Evolutionary conservation across 1,139 yeast genomes (phyloP).

Genomic region (Debaryomyces singareniensis): DNA sequence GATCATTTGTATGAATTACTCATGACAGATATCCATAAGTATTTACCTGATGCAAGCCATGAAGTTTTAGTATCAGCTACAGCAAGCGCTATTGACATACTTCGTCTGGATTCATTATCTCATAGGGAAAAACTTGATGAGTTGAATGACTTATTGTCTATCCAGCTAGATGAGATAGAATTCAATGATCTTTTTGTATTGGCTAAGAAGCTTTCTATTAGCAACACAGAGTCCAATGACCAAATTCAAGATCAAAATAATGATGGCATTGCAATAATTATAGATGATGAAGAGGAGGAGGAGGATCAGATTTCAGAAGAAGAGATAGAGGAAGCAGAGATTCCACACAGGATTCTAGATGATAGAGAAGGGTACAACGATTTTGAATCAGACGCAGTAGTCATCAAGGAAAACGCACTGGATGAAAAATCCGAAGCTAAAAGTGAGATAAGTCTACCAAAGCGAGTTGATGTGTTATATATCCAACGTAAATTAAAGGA

Average conservation of each 20-base stretch:
- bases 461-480: constrained; percentile 19
- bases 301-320: constrained; percentile 15
- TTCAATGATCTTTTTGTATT: constrained; percentile 51
- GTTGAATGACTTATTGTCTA: constrained; percentile 38
- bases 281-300: constrained; percentile 26
- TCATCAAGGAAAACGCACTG: constrained; percentile 6
- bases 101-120: constrained; percentile 41
- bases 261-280: constrained; percentile 19
- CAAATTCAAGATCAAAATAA: too few species aligned
- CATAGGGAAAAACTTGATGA: constrained; percentile 27
- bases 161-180: constrained; percentile 34
- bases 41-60: constrained; percentile 33
- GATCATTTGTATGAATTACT: constrained; percentile 21
- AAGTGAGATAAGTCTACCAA: constrained; percentile 11
- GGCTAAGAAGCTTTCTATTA: constrained; percentile 37
- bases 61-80: constrained; percentile 51
- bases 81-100: constrained; percentile 56
- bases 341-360: constrained; percentile 7
- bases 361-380: constrained; percentile 13
- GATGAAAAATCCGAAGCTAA: constrained; percentile 10
- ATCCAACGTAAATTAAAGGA: constrained; percentile 17
- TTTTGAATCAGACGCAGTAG: constrained; percentile 7
- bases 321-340: constrained; percentile 17
- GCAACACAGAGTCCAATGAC: constrained; percentile 10
- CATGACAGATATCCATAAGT: constrained; percentile 20